Evolutionary conservation across 2,329 filamentous ascomycete genomes (phyloP), one percentile per base, ranked within the genome.

Genomic region (Calonectria naviculata): DNA sequence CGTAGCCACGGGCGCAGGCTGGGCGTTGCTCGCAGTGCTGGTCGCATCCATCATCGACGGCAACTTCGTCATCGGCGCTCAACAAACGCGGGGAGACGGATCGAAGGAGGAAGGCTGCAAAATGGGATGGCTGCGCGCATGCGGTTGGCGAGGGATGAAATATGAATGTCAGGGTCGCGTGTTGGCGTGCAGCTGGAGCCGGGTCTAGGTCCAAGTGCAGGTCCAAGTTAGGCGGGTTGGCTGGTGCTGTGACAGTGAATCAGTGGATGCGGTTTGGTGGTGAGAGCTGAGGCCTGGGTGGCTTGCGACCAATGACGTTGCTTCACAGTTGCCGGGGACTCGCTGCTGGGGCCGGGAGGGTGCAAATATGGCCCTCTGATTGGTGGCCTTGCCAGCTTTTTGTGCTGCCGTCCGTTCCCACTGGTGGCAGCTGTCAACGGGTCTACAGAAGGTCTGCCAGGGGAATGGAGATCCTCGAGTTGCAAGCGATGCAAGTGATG

Each of bases 21-120:
- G 61, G 71, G 71, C 71, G 69, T 75, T 73, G 46, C 69, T 73
- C 58, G 68, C 68, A 61, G 49, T 24, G 61, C 38, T 76, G 58
- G 75, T 79, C 76, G 77, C 74, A 77, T 79, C 75, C 78, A 79
- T 79, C 56, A 60, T 75, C 49, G 54, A 71, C 62, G 66, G 69
- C 49, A 41, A 65, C 47, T 61, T 72, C 60, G 68, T 60, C 44
- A 34, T 70, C 52, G 65, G 71, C 67, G 73, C 71, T 73, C 71
- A 70, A 58, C 65, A 41, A 52, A 68, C 34, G 60, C 54, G 60
- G 41, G 61, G 61, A 68, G 31, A 34, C 66, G 70, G 58, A 62
- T 73, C 44, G 42, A 67, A 67, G 63, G 67, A 72, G 62, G 73
- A 42, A 24, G 62, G 63, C 41, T 66, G 63, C 67, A 70, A 47